A percentile compares a stretch with the other conserved stretches of the same genome.
Conservation (phyloP, 179 eudicot genomes). For the Amaranthus tricolor region DNA sequence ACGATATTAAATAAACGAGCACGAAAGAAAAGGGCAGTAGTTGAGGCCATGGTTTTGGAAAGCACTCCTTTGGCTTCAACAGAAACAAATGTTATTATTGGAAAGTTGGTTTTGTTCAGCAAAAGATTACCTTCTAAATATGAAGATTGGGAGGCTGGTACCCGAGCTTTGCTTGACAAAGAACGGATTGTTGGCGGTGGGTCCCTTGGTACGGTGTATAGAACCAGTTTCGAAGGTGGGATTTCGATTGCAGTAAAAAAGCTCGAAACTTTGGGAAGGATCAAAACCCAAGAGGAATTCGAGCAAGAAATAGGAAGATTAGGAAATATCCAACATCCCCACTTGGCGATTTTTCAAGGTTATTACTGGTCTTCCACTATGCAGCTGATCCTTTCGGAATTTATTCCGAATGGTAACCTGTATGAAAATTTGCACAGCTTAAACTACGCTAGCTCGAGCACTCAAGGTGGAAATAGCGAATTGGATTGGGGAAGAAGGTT, state of each 20-base stretch:
- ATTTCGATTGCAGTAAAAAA: slow-evolving; percentile 81
- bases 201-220: slow-evolving; percentile 77
- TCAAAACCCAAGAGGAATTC: slow-evolving; percentile 83
- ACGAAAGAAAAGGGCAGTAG: slow-evolving; percentile 42
- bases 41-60: slow-evolving; percentile 41
- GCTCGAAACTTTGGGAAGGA: slow-evolving; percentile 77
- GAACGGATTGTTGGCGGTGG: slow-evolving; percentile 79
- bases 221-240: slow-evolving; percentile 76
- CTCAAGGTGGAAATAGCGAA: slow-evolving; percentile 48
- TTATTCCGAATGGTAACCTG: slow-evolving; percentile 65
- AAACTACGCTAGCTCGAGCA: slow-evolving; percentile 72
- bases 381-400: slow-evolving; percentile 81
- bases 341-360: slow-evolving; percentile 81
- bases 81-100: slow-evolving; percentile 66
- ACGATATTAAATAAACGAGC: slow-evolving; percentile 68
- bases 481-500: slow-evolving; percentile 79
- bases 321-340: slow-evolving; percentile 67
- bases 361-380: slow-evolving; percentile 87
- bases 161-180: slow-evolving; percentile 80
- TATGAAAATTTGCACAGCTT: slow-evolving; percentile 67
- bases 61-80: slow-evolving; percentile 75
- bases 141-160: slow-evolving; percentile 94
- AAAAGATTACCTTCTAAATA: slow-evolving; percentile 84
- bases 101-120: slow-evolving; percentile 92
- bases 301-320: slow-evolving; percentile 86